phyloP scores from a whole-genome alignment of 1,284 basidiomycete genomes.

The Cryptococcus sp. region DNA sequence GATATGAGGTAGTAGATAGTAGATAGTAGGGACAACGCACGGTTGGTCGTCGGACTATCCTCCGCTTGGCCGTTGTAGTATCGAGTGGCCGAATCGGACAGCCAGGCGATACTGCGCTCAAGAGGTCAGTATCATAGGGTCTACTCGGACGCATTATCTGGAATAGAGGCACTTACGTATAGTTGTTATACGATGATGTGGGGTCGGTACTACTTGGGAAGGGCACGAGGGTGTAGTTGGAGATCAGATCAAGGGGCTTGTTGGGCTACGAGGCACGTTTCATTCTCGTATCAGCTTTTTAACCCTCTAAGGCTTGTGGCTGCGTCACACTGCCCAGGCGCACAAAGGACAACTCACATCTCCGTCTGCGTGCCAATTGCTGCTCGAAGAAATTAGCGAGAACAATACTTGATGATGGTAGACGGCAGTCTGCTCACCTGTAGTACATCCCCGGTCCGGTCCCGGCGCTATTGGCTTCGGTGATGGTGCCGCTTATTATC shows the following conservation, averaged over 20 bases:
- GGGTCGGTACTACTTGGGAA: constrained; percentile 12
- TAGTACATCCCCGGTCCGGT: constrained; percentile 3
- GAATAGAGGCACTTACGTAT: constrained; percentile 7
- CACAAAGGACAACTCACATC: constrained; percentile 1
- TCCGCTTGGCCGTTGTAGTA: constrained; percentile 13
- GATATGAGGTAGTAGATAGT: not conserved
- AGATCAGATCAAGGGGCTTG: not conserved
- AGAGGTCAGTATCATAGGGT: not conserved
- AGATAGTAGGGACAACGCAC: not conserved
- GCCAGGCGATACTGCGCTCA: constrained; percentile 15
- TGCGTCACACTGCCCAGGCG: too few relatives aligned
- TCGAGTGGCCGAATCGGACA: constrained; percentile 9
- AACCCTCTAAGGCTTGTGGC: not conserved
- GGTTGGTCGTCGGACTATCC: constrained; percentile 7
- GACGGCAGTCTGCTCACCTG: not conserved
- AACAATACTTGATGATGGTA: too few relatives aligned
- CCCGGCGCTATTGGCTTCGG: not conserved
- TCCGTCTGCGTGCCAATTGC: not conserved
- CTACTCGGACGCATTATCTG: too few relatives aligned
- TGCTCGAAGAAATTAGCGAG: too few relatives aligned
- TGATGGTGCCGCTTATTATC: constrained; percentile 8
- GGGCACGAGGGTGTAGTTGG: not conserved
- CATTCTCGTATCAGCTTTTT: not conserved
- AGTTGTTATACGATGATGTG: constrained; percentile 11
- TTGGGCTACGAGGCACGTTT: not conserved